Conservation (phyloP, 371 early-diverging fungal species). For the Mortierella sp. region DNA sequence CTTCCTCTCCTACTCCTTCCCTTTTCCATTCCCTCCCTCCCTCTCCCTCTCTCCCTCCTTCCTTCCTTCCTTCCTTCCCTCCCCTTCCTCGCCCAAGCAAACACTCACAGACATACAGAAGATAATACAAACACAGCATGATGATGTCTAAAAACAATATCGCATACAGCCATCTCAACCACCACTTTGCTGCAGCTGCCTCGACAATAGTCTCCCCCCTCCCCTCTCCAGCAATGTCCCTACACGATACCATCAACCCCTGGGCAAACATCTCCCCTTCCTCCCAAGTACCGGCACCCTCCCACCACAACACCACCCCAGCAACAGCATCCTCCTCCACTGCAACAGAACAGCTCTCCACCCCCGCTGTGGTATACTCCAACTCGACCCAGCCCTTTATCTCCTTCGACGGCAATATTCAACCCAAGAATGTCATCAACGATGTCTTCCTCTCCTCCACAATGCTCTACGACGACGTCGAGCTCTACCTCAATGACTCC, state of each 20-base stretch:
- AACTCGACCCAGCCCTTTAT: slow-evolving; percentile 49
- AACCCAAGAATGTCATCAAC: slow-evolving; percentile 58
- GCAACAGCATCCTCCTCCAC: slow-evolving; percentile 7
- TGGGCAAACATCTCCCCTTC: slow-evolving; percentile 47
- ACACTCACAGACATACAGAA: slow-evolving; percentile 18
- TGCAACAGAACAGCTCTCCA: slow-evolving; percentile 33
- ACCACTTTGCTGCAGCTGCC: slow-evolving; percentile 51
- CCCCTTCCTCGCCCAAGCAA: background rate
- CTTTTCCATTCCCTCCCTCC: slow-evolving; percentile 7
- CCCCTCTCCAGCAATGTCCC: slow-evolving; percentile 55
- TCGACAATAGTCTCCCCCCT: slow-evolving; percentile 57
- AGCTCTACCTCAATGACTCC: slow-evolving; percentile 48
- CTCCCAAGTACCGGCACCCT: slow-evolving; percentile 14
- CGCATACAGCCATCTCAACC: slow-evolving; percentile 42
- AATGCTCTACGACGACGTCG: slow-evolving; percentile 56
- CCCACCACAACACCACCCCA: slow-evolving; percentile 12
- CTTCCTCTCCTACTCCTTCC: slow-evolving; percentile 1
- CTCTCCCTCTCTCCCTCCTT: background rate
- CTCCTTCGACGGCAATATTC: slow-evolving; percentile 47
- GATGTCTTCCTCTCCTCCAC: slow-evolving; percentile 57
- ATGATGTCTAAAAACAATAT: slow-evolving; percentile 56
- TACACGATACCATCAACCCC: slow-evolving; percentile 51
- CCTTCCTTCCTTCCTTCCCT: background rate
- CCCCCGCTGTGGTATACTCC: slow-evolving; percentile 54
- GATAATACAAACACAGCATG: slow-evolving; percentile 15